These are phyloP conservation scores for Aleurites moluccanus DNA, from an alignment of 441 rosid genomes.

Conservation along the genomic window DNA sequence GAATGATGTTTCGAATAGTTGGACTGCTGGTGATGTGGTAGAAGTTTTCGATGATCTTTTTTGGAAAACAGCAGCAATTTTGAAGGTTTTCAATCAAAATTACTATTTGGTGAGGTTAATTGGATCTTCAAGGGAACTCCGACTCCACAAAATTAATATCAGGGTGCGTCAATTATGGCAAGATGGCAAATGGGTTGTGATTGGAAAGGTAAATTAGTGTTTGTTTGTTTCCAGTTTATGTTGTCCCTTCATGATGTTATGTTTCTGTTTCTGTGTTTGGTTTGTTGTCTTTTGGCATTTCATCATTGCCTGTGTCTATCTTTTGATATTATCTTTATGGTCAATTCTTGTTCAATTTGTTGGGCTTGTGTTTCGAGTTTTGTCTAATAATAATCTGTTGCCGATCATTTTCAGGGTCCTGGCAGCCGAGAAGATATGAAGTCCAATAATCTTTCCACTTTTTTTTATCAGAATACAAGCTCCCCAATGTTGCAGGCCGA, in stretches of 20 bases:
- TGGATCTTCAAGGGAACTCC: slow-evolving; percentile 43
- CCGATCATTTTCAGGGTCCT: slow-evolving; percentile 37
- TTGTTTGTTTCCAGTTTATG: not conserved
- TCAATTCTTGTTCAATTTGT: not conserved
- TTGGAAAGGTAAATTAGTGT: slow-evolving; percentile 50
- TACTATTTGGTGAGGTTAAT: slow-evolving; percentile 48
- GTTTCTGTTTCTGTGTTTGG: not conserved
- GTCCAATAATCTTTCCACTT: slow-evolving; percentile 30
- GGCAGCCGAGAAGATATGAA: slow-evolving; percentile 29
- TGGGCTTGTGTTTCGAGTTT: not conserved
- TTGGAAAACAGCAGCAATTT: slow-evolving; percentile 59
- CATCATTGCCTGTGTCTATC: not conserved
- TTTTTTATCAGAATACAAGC: slow-evolving; percentile 24
- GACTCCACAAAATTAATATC: slow-evolving; percentile 39
- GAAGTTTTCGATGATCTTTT: slow-evolving; percentile 55
- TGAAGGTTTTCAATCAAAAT: slow-evolving; percentile 36
- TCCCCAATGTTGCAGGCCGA: slow-evolving; percentile 19
- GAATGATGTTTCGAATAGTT: slow-evolving; percentile 28
- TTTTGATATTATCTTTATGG: not conserved
- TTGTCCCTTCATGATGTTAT: not conserved
- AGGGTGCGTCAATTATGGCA: slow-evolving; percentile 68
- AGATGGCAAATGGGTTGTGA: slow-evolving; percentile 55
- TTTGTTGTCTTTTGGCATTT: slow-evolving; percentile 5
- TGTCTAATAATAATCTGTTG: slow-evolving; percentile 26
- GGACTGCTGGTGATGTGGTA: slow-evolving; percentile 59